Evolutionary conservation across 2,329 filamentous ascomycete genomes (phyloP).

Genomic region (Dothideomycetes sp.): DNA sequence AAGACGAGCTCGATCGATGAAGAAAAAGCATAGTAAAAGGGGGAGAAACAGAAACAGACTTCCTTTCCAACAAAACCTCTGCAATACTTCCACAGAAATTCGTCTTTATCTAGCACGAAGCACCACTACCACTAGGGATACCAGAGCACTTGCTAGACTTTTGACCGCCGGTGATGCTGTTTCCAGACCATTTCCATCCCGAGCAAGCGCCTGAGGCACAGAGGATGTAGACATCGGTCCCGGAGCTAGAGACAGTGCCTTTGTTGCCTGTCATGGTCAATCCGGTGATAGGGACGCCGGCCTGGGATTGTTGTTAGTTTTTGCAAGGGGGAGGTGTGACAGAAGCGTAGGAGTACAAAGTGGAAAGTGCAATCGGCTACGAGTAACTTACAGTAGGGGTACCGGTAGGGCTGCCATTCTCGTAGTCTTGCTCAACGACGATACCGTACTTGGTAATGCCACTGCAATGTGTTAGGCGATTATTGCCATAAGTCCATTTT

Average conservation of each 20-base stretch:
- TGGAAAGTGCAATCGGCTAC: too few relatives aligned
- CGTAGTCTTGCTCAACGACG: conserved; percentile 51
- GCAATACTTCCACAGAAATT: too few relatives aligned
- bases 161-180: conserved; percentile 44
- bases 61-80: too few relatives aligned
- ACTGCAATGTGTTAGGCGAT: not conserved
- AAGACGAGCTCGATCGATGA: too few relatives aligned
- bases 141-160: conserved; percentile 30
- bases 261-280: conserved; percentile 37
- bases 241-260: conserved; percentile 34
- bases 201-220: conserved; percentile 45
- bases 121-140: conserved; percentile 9
- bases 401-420: conserved; percentile 39
- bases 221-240: conserved; percentile 41
- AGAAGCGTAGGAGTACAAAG: too few relatives aligned
- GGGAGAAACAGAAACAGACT: too few relatives aligned
- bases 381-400: too few relatives aligned
- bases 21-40: too few relatives aligned
- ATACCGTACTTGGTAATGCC: conserved; percentile 46
- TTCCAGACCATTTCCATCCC: conserved; percentile 45
- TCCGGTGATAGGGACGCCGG: conserved; percentile 46
- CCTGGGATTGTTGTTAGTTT: too few relatives aligned
- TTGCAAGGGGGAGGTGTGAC: too few relatives aligned
- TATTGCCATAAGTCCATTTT: not conserved
- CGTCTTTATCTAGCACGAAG: conserved; percentile 9